phyloP scores from a whole-genome alignment of 106 monocot species.

The Acorus gramineus region DNA sequence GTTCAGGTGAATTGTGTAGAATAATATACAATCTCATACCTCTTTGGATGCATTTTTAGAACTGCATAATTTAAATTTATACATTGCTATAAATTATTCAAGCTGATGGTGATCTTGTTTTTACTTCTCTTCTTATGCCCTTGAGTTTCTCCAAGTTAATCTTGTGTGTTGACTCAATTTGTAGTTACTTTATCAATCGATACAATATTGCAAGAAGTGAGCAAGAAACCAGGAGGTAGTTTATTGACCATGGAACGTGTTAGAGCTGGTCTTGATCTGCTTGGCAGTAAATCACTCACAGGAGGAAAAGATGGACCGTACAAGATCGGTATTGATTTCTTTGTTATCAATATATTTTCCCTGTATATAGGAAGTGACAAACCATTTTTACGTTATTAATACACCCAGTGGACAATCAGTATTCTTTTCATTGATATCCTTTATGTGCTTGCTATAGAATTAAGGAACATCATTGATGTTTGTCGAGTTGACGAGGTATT shows the following conservation, averaged over 20 bases:
- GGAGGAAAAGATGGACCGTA: conserved; percentile 28
- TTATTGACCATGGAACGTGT: conserved; percentile 57
- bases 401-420: neutral
- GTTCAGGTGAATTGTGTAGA: conserved; percentile 11
- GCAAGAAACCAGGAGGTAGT: conserved; percentile 43
- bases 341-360: neutral
- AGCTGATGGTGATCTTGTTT: too few relatives aligned
- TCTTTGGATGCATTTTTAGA: neutral
- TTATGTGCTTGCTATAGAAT: conserved; percentile 27
- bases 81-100: neutral
- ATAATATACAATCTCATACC: neutral
- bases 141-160: neutral
- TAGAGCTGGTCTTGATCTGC: conserved; percentile 44
- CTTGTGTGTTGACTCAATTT: conserved; percentile 6
- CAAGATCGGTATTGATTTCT: conserved; percentile 35
- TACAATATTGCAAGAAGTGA: conserved; percentile 52
- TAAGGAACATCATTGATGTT: conserved; percentile 45
- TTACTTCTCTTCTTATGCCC: too few relatives aligned
- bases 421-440: neutral
- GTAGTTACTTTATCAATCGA: conserved; percentile 54
- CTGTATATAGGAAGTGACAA: neutral
- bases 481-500: conserved; percentile 77
- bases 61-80: neutral
- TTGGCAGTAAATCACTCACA: conserved; percentile 34
- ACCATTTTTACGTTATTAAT: conserved; percentile 2